Base-by-base conservation (phyloP, 768 basidiomycete species). In the Nevesoporus exiguus region DNA sequence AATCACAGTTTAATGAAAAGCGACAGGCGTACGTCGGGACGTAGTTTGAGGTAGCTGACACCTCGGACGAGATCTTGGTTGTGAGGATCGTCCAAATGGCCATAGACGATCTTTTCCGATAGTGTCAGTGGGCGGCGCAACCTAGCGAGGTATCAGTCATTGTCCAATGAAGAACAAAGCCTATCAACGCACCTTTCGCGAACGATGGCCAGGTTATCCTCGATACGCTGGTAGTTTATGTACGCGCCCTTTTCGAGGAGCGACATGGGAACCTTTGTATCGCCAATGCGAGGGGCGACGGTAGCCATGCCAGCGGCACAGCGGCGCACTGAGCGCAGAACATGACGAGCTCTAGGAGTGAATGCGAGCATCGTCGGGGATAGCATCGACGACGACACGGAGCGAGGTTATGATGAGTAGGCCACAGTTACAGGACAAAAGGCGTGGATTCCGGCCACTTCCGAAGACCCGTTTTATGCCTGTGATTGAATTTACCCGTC, bases 91-190 rank as follows among this genome's bases (percentile, higher is more conserved):
- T 98, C 96, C 63, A 98, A 81, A 77, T 99, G 97, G 53, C 97
- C 97, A 72, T 99, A 99, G 37, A 98, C 78, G 67, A 97, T 88
- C 83, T 98, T 97, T 75, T 98, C 95, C 55, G 95, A 94, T 63
- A 96, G 74, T 15, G 95, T 97, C 72, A 97, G 75, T 40, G 94
- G 94, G 33, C 93, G 90, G 65, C 87, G 82, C 63, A 97, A 77
- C 70, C 94, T 96, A 54, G 14, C 11, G 55, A 25, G 36, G 2
- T 1, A 17, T 41, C 8, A 24, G 29, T 8, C 11, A 10, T 21
- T 0, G 14, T 7, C 14, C 7, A 11, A 8, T 8, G 24, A 8
- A n/a, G 13, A 10, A 14, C 0, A 19, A 17, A 47, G 21, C 3
- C 3, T n/a, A 33, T 40, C 51, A 1, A 47, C 69, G 49, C 34